These are phyloP conservation scores for Aschersonia sp. DNA, from an alignment of 2,329 filamentous ascomycete species.

Conservation along the genomic window DNA sequence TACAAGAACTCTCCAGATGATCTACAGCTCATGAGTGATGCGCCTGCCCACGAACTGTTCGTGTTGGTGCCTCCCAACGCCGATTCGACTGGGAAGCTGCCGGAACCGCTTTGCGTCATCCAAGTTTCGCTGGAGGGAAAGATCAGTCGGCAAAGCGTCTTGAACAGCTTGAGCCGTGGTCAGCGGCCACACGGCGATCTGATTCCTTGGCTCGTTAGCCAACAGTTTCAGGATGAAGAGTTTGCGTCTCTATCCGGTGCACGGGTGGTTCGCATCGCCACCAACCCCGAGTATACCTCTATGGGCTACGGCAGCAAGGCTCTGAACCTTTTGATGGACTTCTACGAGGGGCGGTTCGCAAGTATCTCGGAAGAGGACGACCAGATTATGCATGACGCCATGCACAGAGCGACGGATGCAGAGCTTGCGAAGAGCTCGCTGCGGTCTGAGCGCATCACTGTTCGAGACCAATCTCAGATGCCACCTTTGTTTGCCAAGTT, in stretches of 20 bases:
- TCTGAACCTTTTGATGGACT: slow-evolving; percentile 74
- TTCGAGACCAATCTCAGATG: slow-evolving; percentile 83
- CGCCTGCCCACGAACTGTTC: slow-evolving; percentile 90
- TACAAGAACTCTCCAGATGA: slow-evolving; percentile 99
- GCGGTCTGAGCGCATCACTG: slow-evolving; percentile 74
- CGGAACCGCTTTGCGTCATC: slow-evolving; percentile 87
- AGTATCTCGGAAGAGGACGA: slow-evolving; percentile 61
- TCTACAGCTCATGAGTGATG: slow-evolving; percentile 96
- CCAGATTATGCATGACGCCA: slow-evolving; percentile 39
- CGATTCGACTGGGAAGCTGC: slow-evolving; percentile 63
- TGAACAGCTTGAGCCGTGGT: slow-evolving; percentile 79
- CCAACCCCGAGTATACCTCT: slow-evolving; percentile 79
- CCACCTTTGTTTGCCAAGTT: slow-evolving; percentile 86
- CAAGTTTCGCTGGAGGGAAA: slow-evolving; percentile 90
- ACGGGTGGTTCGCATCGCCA: slow-evolving; percentile 84
- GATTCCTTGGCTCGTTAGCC: slow-evolving; percentile 94
- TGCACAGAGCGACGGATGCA: slow-evolving; percentile 67
- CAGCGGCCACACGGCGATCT: slow-evolving; percentile 82
- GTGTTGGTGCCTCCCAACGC: slow-evolving; percentile 80
- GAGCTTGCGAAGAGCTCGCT: slow-evolving; percentile 67
- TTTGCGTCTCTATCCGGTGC: slow-evolving; percentile 90
- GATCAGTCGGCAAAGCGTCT: slow-evolving; percentile 84
- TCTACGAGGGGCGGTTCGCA: slow-evolving; percentile 88
- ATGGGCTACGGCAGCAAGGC: slow-evolving; percentile 94
- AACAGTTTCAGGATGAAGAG: slow-evolving; percentile 96